Evolutionary conservation across 345 rosid genomes (phyloP).

Genomic region (Citrus inodora): DNA sequence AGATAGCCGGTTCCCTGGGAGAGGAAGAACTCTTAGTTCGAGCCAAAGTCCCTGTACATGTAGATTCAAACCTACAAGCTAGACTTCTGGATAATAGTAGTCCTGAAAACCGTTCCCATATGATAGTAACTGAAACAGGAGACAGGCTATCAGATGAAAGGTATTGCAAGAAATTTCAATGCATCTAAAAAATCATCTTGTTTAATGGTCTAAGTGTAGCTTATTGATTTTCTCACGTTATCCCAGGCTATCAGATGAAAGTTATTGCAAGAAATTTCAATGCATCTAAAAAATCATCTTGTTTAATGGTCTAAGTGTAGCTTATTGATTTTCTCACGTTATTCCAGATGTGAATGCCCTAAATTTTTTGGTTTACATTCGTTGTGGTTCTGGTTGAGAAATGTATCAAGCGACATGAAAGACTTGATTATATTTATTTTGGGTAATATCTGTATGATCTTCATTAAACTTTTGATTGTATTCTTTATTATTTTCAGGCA

Average conservation of each 20-base stretch:
- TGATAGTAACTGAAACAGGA: conserved; percentile 5
- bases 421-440: not conserved
- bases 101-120: conserved; percentile 29
- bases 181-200: conserved; percentile 2
- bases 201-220: not conserved
- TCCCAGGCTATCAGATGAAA: too few relatives aligned
- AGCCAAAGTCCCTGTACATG: conserved; percentile 43
- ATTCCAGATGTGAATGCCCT: not conserved
- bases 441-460: not conserved
- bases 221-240: not conserved
- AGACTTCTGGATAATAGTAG: conserved; percentile 66
- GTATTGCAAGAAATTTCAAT: conserved; percentile 28
- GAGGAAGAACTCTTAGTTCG: conserved; percentile 68
- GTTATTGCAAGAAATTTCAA: conserved; percentile 18
- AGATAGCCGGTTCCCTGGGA: conserved; percentile 78
- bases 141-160: conserved; percentile 49
- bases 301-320: not conserved
- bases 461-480: not conserved
- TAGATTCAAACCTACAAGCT: conserved; percentile 74
- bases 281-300: conserved; percentile 5
- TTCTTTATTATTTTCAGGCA: conserved; percentile 28
- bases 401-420: not conserved
- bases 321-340: not conserved
- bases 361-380: not conserved
- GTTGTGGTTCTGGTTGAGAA: conserved; percentile 9